Evolutionary conservation across 306 rosid species (phyloP).

Genomic region (Canavalia ensiformis): DNA sequence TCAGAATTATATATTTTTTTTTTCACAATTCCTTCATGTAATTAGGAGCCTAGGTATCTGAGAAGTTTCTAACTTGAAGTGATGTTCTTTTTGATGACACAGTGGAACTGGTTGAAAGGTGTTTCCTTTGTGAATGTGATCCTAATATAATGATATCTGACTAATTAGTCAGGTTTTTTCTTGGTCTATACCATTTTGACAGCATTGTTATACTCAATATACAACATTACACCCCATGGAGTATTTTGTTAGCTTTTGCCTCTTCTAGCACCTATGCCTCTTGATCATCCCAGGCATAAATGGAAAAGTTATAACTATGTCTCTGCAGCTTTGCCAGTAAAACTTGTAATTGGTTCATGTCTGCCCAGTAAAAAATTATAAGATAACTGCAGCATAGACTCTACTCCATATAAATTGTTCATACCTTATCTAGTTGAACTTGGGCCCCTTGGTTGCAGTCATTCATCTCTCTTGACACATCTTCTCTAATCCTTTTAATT

Average conservation of each 20-base stretch:
- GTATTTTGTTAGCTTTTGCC: no score
- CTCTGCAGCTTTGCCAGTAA: no score
- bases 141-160: no score
- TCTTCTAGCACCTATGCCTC: no score
- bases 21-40: neutral
- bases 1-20: neutral
- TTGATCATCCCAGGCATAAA: no score
- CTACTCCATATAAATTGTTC: neutral
- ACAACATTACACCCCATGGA: no score
- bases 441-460: neutral
- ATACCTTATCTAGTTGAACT: neutral
- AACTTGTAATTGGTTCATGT: neutral
- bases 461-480: neutral
- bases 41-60: constrained; percentile 15
- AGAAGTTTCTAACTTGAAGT: constrained; percentile 4
- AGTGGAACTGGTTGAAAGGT: no score
- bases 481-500: neutral
- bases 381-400: neutral
- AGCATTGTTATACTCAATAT: no score
- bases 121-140: no score
- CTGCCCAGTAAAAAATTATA: neutral
- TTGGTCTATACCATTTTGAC: no score
- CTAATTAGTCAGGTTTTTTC: no score
- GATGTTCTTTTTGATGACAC: neutral
- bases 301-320: no score